Base-by-base conservation (phyloP, 2,329 filamentous ascomycete genomes). In the Ophiosphaerella herpotricha region DNA sequence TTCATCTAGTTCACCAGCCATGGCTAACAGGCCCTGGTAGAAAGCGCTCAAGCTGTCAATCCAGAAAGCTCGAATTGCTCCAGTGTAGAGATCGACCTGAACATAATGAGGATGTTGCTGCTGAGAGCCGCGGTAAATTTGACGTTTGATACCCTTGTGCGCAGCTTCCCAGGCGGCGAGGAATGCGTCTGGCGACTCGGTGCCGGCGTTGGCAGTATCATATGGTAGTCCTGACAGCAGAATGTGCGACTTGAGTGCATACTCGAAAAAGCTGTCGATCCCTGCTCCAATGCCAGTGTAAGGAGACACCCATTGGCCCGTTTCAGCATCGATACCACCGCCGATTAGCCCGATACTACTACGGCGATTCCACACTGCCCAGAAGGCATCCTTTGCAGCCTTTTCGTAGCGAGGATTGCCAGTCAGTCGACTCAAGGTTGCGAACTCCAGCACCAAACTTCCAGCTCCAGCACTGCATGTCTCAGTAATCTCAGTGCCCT, bases 231-330 rank as follows among this genome's bases (percentile, higher is more conserved):
- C 90, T 2, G 93, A 96, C 18, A 97, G 83, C 21, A 99, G 76
- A 52, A 99, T 89, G 68, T 96, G 87, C 14, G 91, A 91, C 75
- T 99, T 99, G 64, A 97, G 82, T 3, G 94, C 92, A 74, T 99
- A 99, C 75, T 99, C 94, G 67, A 96, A 97, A 76, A 99, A 99
- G 75, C 92, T 97, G 76, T 99, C 94, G 66, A 96, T 91, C 34
- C 94, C 94, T 7, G 94, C 94, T 42, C 94, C 94, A 61, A 99
- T 96, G 26, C 94, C 93, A n/a, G 93, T 87, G 70, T 90, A 92
- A 2, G 89, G 83, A 7, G 88, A 88, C 31, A 94, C 87, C 94
- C 94, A 99, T 60, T 88, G 82, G 0, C 93, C 94, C 24, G 85
- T 88, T 68, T 97, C 93, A 1, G 91, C 90, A 75, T 96, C 93